phyloP scores from a whole-genome alignment of 306 rosid genomes.

The Bauhinia variegata region DNA sequence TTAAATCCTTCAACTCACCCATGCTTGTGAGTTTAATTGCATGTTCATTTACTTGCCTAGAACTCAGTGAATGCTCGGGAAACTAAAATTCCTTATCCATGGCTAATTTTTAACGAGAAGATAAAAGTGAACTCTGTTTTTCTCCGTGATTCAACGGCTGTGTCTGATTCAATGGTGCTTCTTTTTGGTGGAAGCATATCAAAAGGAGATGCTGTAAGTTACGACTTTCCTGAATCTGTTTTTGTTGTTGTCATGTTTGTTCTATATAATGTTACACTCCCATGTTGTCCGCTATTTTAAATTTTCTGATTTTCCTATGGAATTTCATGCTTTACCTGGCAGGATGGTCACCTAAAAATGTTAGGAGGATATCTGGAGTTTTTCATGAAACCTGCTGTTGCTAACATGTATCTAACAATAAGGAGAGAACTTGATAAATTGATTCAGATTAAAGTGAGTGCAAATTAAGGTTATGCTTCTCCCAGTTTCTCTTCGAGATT shows the following conservation, averaged over 20 bases:
- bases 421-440: slow-evolving; percentile 78
- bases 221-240: neutral
- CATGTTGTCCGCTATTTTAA: slow-evolving; percentile 10
- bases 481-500: slow-evolving; percentile 26
- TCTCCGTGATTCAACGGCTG: slow-evolving; percentile 94
- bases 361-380: slow-evolving; percentile 93
- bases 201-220: slow-evolving; percentile 72
- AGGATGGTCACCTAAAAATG: slow-evolving; percentile 94
- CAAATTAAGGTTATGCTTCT: slow-evolving; percentile 32
- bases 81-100: slow-evolving; percentile 84
- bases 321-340: slow-evolving; percentile 32
- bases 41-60: slow-evolving; percentile 50
- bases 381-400: slow-evolving; percentile 78
- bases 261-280: slow-evolving; percentile 5
- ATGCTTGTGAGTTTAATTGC: no score
- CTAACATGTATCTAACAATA: slow-evolving; percentile 69
- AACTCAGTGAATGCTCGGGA: slow-evolving; percentile 96
- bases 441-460: slow-evolving; percentile 80
- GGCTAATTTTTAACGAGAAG: slow-evolving; percentile 97
- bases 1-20: neutral
- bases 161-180: slow-evolving; percentile 82
- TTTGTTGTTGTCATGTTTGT: slow-evolving; percentile 16
- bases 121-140: slow-evolving; percentile 95
- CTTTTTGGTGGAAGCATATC: slow-evolving; percentile 86
- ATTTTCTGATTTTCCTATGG: slow-evolving; percentile 16